Evolutionary conservation across 2,329 filamentous ascomycete species (phyloP).

Genomic region (Penicillium sp.): DNA sequence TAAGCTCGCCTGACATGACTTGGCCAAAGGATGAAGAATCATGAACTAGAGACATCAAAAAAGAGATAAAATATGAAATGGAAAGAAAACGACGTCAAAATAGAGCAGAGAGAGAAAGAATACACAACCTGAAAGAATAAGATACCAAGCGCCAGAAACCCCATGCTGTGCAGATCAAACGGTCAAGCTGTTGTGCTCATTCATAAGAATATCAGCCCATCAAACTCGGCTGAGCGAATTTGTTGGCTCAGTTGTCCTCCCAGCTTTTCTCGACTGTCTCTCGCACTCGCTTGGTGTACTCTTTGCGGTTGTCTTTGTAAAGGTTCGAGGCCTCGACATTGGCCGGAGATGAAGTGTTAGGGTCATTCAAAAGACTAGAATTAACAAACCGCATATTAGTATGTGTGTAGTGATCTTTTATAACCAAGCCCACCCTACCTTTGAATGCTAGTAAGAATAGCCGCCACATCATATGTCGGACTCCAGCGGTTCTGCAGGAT

Average conservation of each 20-base stretch:
- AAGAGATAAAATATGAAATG: not conserved
- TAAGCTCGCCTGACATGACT: not conserved
- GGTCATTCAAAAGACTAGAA: constrained; percentile 84
- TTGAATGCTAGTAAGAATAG: constrained; percentile 95
- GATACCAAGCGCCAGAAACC: constrained; percentile 41
- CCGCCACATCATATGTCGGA: constrained; percentile 96
- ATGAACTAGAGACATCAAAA: not conserved
- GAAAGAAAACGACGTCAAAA: not conserved
- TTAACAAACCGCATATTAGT: not conserved
- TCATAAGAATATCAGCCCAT: constrained; percentile 14
- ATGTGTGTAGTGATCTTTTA: not conserved
- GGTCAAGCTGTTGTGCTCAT: constrained; percentile 20
- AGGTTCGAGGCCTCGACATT: constrained; percentile 98
- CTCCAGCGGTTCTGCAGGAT: constrained; percentile 98
- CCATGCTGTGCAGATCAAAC: constrained; percentile 44
- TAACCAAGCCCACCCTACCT: constrained; percentile 58
- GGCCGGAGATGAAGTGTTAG: constrained; percentile 95
- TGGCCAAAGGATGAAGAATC: not conserved
- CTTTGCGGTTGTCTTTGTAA: constrained; percentile 96
- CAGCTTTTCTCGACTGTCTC: constrained; percentile 99
- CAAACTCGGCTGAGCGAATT: constrained; percentile 10
- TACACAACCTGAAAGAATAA: not conserved
- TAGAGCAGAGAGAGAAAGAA: constrained; percentile 10
- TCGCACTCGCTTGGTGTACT: constrained; percentile 90
- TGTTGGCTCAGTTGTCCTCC: constrained; percentile 66